A percentile compares a stretch with the other conserved stretches of the same genome.
These are phyloP conservation scores for Tylopilus sp. DNA, from an alignment of 768 basidiomycete species.

Conservation along the genomic window DNA sequence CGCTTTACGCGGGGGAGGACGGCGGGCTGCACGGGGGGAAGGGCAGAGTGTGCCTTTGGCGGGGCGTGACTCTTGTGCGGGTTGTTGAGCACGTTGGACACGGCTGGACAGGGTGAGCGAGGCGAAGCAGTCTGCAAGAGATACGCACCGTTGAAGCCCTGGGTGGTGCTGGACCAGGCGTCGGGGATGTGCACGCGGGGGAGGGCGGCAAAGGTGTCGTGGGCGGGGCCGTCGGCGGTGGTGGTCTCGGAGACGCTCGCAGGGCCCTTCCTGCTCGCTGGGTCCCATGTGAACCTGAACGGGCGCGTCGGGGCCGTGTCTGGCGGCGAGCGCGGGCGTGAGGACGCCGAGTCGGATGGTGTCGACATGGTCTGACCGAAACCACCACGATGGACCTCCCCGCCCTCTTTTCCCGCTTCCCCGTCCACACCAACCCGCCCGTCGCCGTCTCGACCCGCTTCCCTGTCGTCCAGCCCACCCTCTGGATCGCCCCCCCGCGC, in stretches of 20 bases:
- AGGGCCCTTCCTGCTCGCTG: conserved; percentile 55
- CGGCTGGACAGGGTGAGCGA: conserved; percentile 51
- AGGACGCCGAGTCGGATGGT: conserved; percentile 60
- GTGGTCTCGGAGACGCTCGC: conserved; percentile 75
- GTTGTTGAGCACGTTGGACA: conserved; percentile 90
- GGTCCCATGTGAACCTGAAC: conserved; percentile 78
- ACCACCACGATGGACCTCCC: conserved; percentile 37
- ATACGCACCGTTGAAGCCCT: conserved; percentile 83
- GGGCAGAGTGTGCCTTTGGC: conserved; percentile 79
- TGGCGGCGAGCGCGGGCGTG: conserved; percentile 42
- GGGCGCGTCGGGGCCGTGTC: conserved; percentile 45
- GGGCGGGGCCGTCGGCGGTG: conserved; percentile 57
- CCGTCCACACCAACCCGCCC: conserved; percentile 51
- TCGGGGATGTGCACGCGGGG: conserved; percentile 46
- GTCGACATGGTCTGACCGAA: conserved; percentile 36
- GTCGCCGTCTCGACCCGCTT: conserved; percentile 28
- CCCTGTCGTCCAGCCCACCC: conserved; percentile 39
- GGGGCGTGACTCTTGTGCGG: conserved; percentile 83
- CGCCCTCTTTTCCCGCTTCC: conserved; percentile 55
- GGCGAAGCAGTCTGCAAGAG: neutral
- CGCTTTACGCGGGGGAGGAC: conserved; percentile 77
- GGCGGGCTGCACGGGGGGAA: conserved; percentile 69
- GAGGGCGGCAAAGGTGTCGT: conserved; percentile 50
- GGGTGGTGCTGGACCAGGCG: conserved; percentile 74
- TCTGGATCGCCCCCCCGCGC: conserved; percentile 64